Evolutionary conservation across 106 monocot species (phyloP), one percentile per base, ranked within the genome.

Genomic region (Xerophyta viscosa): DNA sequence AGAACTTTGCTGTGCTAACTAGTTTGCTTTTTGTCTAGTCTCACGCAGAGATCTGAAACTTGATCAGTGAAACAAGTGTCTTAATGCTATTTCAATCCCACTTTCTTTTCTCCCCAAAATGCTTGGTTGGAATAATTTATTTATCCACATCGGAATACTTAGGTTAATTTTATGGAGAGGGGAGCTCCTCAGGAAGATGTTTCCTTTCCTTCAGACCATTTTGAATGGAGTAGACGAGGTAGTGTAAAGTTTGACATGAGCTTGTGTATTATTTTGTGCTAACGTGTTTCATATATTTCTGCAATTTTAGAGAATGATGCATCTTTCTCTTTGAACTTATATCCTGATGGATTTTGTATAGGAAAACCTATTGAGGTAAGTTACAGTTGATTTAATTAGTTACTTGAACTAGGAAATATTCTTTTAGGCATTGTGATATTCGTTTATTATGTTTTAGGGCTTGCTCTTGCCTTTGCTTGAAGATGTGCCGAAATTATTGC

Each of bases 321-420:
- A 53, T 83, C 83, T 15, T 83, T 83, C 57, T 56, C 73, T n/a
- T 24, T 83, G 29, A 77, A 73, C 46, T 68, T 83, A 58, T 64
- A 69, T 66, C 77, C 77, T 30, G 55, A 69, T 70, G 83, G 83
- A 45, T 83, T 66, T 55, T 77, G 27, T 60, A 62, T 83, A 62
- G 77, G 66, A 36, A 70, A 69, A 48, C 72, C 73, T 28, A 73
- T 46, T 44, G 66, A 77, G 83, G 82, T 83, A 27, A 25, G 72
- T 67, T 54, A 31, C 15, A 44, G 3, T 14, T 9, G 3, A 17
- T 14, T 44, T 44, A 9, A 14, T 4, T 4, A 44, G 43, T 4
- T 14, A 44, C 43, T 17, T 44, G 3, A 8, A 3, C 8, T 14
- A 14, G n/a, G 9, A 44, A 17, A 8, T 44, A 4, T 14, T 14